Conservation (phyloP, 345 rosid genomes). For the Punica granatum region DNA sequence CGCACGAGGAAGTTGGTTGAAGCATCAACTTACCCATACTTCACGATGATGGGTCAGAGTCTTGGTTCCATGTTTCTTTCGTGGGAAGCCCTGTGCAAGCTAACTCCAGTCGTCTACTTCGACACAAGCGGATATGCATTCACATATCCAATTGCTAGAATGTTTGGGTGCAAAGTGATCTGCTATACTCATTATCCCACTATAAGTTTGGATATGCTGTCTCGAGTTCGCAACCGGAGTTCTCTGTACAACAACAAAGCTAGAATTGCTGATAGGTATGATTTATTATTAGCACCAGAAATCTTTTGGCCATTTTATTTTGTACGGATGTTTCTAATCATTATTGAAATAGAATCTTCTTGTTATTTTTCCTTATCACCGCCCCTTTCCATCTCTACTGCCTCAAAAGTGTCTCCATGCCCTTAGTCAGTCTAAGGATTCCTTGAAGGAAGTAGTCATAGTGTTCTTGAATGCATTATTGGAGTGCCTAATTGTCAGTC, state of each 20-base stretch:
- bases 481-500: not conserved
- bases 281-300: not conserved
- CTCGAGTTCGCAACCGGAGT: slow-evolving; percentile 62
- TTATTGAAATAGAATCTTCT: no score
- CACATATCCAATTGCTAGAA: slow-evolving; percentile 81
- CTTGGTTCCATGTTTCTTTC: slow-evolving; percentile 80
- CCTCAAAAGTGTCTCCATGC: not conserved
- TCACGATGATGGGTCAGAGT: slow-evolving; percentile 96
- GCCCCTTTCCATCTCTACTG: not conserved
- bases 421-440: not conserved
- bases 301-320: not conserved
- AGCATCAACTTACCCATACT: slow-evolving; percentile 71
- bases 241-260: slow-evolving; percentile 80
- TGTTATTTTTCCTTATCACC: not conserved
- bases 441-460: not conserved
- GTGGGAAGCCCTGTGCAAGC: slow-evolving; percentile 85
- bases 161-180: slow-evolving; percentile 89
- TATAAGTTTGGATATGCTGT: slow-evolving; percentile 83
- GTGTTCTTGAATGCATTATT: not conserved
- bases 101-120: slow-evolving; percentile 57
- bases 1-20: slow-evolving; percentile 75
- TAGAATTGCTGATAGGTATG: slow-evolving; percentile 65
- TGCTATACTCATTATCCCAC: slow-evolving; percentile 97
- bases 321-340: no score
- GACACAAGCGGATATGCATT: slow-evolving; percentile 96